phyloP scores from a whole-genome alignment of 345 rosid species.

The Brassica juncea region DNA sequence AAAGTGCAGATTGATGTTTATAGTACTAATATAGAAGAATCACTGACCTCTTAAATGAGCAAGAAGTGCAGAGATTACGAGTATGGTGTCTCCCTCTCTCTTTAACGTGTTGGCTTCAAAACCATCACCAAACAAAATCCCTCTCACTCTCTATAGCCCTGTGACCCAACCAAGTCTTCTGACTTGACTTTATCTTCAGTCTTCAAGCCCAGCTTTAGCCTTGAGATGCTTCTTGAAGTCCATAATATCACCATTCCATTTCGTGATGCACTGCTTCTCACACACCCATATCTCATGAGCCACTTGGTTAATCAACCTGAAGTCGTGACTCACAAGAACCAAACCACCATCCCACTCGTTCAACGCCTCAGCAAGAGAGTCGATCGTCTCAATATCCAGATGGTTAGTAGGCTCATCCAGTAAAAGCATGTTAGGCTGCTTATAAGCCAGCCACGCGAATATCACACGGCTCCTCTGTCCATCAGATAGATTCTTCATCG shows the following conservation, averaged over 20 bases:
- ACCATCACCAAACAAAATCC: conserved; percentile 24
- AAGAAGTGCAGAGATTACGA: conserved; percentile 31
- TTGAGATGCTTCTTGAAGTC: conserved; percentile 75
- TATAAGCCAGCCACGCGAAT: conserved; percentile 91
- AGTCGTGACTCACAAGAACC: conserved; percentile 88
- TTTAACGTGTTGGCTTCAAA: conserved; percentile 15
- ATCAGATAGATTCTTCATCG: conserved; percentile 95
- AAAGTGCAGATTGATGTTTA: not conserved
- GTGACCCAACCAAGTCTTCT: conserved; percentile 14
- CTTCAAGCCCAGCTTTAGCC: conserved; percentile 66
- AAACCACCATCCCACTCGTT: conserved; percentile 89
- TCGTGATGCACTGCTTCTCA: conserved; percentile 65
- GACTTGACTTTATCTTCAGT: conserved; percentile 3
- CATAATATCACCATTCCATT: conserved; percentile 88
- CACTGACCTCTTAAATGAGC: conserved; percentile 27
- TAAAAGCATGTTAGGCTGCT: conserved; percentile 92
- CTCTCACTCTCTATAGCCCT: conserved; percentile 21
- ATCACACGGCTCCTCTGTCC: conserved; percentile 97
- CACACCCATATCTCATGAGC: conserved; percentile 91
- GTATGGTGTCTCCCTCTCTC: conserved; percentile 24
- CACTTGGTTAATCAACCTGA: conserved; percentile 88
- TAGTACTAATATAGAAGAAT: conserved; percentile 25
- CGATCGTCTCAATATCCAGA: conserved; percentile 95
- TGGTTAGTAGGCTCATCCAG: conserved; percentile 98
- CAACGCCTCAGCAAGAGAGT: conserved; percentile 84